Percentiles rank a stretch among this genome's conserved stretches.
These are phyloP conservation scores for Tulasnella sp. DNA, from an alignment of 768 basidiomycete genomes.

Conservation along the genomic window DNA sequence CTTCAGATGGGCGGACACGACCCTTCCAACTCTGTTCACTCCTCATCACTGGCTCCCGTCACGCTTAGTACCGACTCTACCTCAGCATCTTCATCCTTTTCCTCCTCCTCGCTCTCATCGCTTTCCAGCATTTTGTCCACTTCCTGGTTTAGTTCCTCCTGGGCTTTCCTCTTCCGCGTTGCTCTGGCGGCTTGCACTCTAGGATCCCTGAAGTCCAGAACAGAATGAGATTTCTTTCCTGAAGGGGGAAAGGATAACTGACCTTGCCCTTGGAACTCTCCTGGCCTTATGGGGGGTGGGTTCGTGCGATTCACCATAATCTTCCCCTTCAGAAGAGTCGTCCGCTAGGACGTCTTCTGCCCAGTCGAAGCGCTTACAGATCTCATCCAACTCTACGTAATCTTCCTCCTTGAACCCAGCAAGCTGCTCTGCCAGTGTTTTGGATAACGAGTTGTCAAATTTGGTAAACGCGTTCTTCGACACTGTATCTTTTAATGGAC, in stretches of 20 bases:
- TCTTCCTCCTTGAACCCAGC: constrained; percentile 63
- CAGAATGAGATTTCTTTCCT: neutral
- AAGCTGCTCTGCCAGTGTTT: constrained; percentile 64
- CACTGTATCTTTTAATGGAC: constrained; percentile 48
- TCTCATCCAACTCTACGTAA: constrained; percentile 52
- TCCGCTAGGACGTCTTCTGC: constrained; percentile 63
- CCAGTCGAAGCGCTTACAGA: constrained; percentile 59
- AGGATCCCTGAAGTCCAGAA: neutral
- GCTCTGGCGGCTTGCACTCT: neutral
- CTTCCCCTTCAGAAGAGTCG: constrained; percentile 49
- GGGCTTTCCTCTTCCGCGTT: neutral
- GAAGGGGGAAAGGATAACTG: neutral
- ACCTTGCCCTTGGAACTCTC: constrained; percentile 7
- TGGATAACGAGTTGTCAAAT: constrained; percentile 58
- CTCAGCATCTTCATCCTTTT: constrained; percentile 12
- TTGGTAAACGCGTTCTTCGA: constrained; percentile 62
- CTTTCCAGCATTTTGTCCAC: constrained; percentile 19
- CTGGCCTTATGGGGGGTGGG: constrained; percentile 13
- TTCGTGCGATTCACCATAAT: neutral
- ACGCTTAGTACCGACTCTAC: constrained; percentile 5
- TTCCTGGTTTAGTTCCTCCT: constrained; percentile 12
- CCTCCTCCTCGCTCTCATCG: neutral
- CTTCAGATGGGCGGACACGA: neutral
- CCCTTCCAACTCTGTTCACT: neutral
- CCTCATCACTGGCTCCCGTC: neutral